These are phyloP conservation scores for Hemileia vastatrix DNA, from an alignment of 1,284 basidiomycete genomes.

Conservation along the genomic window DNA sequence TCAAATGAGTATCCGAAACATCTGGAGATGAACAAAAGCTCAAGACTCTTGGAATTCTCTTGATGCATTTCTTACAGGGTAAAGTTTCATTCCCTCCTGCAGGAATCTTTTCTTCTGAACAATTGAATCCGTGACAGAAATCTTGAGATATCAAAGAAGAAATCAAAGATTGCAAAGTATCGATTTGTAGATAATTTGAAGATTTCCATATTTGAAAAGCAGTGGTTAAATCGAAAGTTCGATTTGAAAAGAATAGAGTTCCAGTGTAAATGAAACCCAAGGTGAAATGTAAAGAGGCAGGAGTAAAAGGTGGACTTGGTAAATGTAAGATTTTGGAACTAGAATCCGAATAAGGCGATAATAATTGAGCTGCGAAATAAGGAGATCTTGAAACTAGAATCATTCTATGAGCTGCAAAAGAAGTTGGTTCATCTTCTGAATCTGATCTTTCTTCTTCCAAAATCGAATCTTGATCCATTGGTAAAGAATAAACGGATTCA, in stretches of 20 bases:
- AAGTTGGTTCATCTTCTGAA: slow-evolving; percentile 61
- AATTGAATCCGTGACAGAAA: slow-evolving; percentile 37
- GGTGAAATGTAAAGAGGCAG: slow-evolving; percentile 84
- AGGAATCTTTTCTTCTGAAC: slow-evolving; percentile 24
- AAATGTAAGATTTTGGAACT: slow-evolving; percentile 53
- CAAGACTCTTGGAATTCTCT: slow-evolving; percentile 69
- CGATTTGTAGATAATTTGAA: slow-evolving; percentile 66
- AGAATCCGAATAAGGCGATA: slow-evolving; percentile 48
- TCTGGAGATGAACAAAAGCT: slow-evolving; percentile 65
- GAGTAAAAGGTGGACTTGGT: slow-evolving; percentile 86
- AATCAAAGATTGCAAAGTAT: slow-evolving; percentile 63
- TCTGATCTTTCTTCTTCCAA: slow-evolving; percentile 39
- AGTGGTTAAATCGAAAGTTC: slow-evolving; percentile 85
- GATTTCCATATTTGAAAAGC: slow-evolving; percentile 79
- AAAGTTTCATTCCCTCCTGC: too few relatives aligned
- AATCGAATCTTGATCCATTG: slow-evolving; percentile 28
- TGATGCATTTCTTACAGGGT: slow-evolving; percentile 38
- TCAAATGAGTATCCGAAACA: slow-evolving; percentile 60
- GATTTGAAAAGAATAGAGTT: slow-evolving; percentile 80
- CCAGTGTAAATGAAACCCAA: slow-evolving; percentile 90
- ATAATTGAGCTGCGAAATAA: slow-evolving; percentile 69
- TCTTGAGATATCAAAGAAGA: slow-evolving; percentile 56
- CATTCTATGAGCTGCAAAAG: slow-evolving; percentile 85
- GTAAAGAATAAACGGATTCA: slow-evolving; percentile 29
- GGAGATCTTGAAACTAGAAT: slow-evolving; percentile 77